Conservation (phyloP, 306 rosid genomes). For the Sechiopsis laciniata region DNA sequence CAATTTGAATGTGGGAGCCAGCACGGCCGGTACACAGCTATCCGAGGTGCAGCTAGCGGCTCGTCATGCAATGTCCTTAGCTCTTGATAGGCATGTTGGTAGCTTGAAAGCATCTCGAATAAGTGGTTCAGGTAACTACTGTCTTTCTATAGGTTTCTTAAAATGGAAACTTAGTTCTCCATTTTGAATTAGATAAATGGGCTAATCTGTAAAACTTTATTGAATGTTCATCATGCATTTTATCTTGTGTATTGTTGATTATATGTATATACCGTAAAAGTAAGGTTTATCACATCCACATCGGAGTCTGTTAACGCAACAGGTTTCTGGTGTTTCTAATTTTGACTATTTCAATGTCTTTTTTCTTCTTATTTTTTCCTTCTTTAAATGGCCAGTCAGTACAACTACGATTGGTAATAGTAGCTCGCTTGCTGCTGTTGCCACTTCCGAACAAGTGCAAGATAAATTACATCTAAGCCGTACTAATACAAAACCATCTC, state of each 20-base stretch:
- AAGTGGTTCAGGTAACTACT: slow-evolving; percentile 44
- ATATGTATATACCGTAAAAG: neutral
- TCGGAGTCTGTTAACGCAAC: slow-evolving; percentile 4
- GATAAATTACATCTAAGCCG: slow-evolving; percentile 40
- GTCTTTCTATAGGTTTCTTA: slow-evolving; percentile 14
- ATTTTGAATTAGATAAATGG: neutral
- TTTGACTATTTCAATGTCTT: neutral
- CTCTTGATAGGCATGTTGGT: slow-evolving; percentile 62
- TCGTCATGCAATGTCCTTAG: slow-evolving; percentile 65
- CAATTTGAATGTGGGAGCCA: slow-evolving; percentile 35
- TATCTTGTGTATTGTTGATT: neutral
- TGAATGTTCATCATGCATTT: slow-evolving; percentile 11
- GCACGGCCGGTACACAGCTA: slow-evolving; percentile 41
- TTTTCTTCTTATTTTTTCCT: neutral
- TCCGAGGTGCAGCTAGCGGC: slow-evolving; percentile 76
- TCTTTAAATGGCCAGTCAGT: slow-evolving; percentile 13
- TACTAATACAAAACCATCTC: slow-evolving; percentile 21
- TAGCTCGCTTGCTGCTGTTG: slow-evolving; percentile 27
- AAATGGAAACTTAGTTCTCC: neutral
- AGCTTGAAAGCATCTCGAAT: slow-evolving; percentile 47
- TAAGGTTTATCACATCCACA: neutral
- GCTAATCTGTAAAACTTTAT: neutral
- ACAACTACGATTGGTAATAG: slow-evolving; percentile 32
- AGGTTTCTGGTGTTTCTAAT: slow-evolving; percentile 18
- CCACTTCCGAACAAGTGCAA: slow-evolving; percentile 33